A percentile compares a stretch with the other conserved stretches of the same genome.
Evolutionary conservation across 2,329 filamentous ascomycete genomes (phyloP).

Genomic region (Pyrenochaeta sp.): DNA sequence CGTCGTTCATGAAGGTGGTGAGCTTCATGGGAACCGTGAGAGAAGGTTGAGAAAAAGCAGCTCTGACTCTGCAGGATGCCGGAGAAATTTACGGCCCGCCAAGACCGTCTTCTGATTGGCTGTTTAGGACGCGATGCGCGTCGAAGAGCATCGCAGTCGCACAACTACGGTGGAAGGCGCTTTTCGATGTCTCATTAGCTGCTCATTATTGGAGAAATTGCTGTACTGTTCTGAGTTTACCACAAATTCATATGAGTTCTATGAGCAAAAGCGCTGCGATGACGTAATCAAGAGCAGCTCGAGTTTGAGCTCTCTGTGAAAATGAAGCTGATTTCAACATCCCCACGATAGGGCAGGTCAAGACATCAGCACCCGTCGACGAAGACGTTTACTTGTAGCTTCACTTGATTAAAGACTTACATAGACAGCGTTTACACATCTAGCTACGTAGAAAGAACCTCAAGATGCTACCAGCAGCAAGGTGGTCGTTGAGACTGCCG

Average conservation of each 20-base stretch:
- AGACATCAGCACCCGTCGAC: neutral
- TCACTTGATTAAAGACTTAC: conserved; percentile 3
- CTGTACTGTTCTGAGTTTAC: neutral
- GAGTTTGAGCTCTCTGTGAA: neutral
- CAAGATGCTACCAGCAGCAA: conserved; percentile 37
- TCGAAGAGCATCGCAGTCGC: neutral
- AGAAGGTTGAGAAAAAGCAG: neutral
- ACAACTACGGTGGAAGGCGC: neutral
- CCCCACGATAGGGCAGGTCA: conserved; percentile 8
- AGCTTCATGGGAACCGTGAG: conserved; percentile 17
- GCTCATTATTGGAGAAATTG: neutral
- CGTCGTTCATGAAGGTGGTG: conserved; percentile 13
- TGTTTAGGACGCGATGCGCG: neutral
- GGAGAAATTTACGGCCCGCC: conserved; percentile 6
- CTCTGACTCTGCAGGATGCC: neutral
- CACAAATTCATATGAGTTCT: neutral
- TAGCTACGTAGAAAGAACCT: conserved; percentile 1
- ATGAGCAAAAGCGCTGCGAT: neutral
- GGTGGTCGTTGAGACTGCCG: conserved; percentile 40
- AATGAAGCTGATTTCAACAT: conserved; percentile 3
- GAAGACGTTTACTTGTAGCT: neutral
- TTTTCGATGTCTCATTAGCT: neutral
- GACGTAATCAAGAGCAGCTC: conserved; percentile 16
- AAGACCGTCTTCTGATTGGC: conserved; percentile 1
- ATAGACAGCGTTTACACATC: neutral